Percentiles rank a stretch among this genome's conserved stretches.
Evolutionary conservation across 164 flowering plant genomes (phyloP).

Genomic region (Berberis vulgaris): DNA sequence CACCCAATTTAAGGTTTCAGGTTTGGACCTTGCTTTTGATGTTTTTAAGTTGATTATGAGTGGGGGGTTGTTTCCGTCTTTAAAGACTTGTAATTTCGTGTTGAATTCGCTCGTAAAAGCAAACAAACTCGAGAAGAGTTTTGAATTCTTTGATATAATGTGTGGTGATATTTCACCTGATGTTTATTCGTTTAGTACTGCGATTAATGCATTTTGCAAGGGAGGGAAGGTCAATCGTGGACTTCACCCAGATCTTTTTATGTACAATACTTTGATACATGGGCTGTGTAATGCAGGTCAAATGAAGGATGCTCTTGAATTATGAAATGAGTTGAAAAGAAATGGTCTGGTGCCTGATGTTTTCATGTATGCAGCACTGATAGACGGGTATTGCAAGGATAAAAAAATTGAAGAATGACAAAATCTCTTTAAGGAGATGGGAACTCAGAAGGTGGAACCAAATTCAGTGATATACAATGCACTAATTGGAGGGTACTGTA

Average conservation of each 20-base stretch:
- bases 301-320: slow-evolving; percentile 46
- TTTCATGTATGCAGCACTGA: slow-evolving; percentile 43
- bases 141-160: slow-evolving; percentile 32
- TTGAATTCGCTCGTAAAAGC: slow-evolving; percentile 17
- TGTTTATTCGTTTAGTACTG: slow-evolving; percentile 46
- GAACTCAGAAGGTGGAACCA: slow-evolving; percentile 28
- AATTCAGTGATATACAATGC: slow-evolving; percentile 54
- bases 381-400: slow-evolving; percentile 57
- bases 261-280: slow-evolving; percentile 47
- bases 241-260: slow-evolving; percentile 39
- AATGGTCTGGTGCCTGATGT: slow-evolving; percentile 37
- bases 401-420: slow-evolving; percentile 39
- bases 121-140: slow-evolving; percentile 37
- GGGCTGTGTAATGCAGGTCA: slow-evolving; percentile 40
- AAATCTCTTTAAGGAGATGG: slow-evolving; percentile 35
- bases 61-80: slow-evolving; percentile 42
- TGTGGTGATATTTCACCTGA: slow-evolving; percentile 30
- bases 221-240: slow-evolving; percentile 35
- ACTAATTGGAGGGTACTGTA: slow-evolving; percentile 3
- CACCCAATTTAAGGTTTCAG: not conserved
- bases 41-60: slow-evolving; percentile 29
- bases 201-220: slow-evolving; percentile 27
- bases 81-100: not conserved
- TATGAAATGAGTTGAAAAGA: slow-evolving; percentile 44
- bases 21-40: slow-evolving; percentile 32